Evolutionary conservation across 2,329 filamentous ascomycete genomes (phyloP).

Genomic region (Aureobasidium sp.): DNA sequence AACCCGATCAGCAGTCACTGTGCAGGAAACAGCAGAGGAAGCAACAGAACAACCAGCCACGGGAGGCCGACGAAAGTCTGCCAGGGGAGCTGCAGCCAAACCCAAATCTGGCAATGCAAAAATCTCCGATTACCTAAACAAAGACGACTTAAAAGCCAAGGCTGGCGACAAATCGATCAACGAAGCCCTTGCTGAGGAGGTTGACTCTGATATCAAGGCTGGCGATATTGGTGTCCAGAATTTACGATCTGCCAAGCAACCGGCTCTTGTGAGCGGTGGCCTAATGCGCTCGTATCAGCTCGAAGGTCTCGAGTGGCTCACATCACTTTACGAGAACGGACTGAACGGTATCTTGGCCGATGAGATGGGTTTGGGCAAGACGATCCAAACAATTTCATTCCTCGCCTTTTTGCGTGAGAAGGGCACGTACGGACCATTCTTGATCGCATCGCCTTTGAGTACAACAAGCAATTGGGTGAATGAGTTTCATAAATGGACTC

Average conservation of each 20-base stretch:
- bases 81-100: conserved; percentile 30
- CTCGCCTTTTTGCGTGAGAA: conserved; percentile 82
- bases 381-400: conserved; percentile 80
- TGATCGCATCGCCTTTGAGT: conserved; percentile 83
- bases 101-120: conserved; percentile 30
- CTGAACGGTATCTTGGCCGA: conserved; percentile 87
- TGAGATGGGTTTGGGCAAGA: conserved; percentile 92
- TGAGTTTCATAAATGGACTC: conserved; percentile 86
- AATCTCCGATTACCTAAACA: conserved; percentile 54
- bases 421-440: conserved; percentile 77
- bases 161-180: conserved; percentile 45
- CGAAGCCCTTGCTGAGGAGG: conserved; percentile 50
- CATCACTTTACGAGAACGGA: conserved; percentile 73
- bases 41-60: conserved; percentile 14
- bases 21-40: conserved; percentile 19
- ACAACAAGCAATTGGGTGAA: conserved; percentile 94
- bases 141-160: conserved; percentile 46
- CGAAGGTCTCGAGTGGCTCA: conserved; percentile 90
- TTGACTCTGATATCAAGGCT: conserved; percentile 48
- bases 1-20: conserved; percentile 29
- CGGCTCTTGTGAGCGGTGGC: conserved; percentile 73
- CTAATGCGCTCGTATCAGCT: conserved; percentile 92
- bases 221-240: conserved; percentile 57
- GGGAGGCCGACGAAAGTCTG: not conserved
- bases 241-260: conserved; percentile 74